A percentile compares a stretch with the other conserved stretches of the same genome.
Evolutionary conservation across 345 rosid species (phyloP).

Genomic region (Corymbia maculata): DNA sequence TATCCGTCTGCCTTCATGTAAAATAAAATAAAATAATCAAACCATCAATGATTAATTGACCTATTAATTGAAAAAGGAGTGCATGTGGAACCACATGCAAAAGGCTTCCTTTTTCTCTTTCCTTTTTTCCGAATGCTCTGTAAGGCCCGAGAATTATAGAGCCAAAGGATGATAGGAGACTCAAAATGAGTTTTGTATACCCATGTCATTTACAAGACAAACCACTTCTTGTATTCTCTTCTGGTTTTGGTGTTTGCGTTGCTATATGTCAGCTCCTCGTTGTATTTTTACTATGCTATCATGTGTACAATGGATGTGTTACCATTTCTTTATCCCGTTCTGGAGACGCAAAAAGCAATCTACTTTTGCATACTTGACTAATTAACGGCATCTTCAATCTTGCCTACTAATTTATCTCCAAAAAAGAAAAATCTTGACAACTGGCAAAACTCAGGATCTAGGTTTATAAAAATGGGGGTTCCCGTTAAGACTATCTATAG

Average conservation of each 20-base stretch:
- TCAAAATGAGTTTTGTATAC: no score
- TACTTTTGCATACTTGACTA: no score
- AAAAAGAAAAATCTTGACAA: no score
- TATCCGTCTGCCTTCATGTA: background rate
- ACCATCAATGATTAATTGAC: background rate
- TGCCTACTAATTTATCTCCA: no score
- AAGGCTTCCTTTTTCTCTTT: background rate
- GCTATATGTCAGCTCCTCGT: background rate
- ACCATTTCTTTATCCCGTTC: background rate
- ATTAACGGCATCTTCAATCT: no score
- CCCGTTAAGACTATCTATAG: no score
- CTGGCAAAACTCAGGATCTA: no score
- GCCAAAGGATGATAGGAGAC: background rate
- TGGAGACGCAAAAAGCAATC: background rate
- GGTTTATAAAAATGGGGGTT: no score
- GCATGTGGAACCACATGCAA: background rate
- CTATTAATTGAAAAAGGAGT: background rate
- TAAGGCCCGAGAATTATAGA: background rate
- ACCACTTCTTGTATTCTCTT: background rate
- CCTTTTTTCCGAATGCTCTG: no score
- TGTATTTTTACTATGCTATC: background rate
- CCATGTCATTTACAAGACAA: background rate
- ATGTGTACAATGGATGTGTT: background rate
- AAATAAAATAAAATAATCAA: no score
- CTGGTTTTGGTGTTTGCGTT: background rate